A percentile compares a stretch with the other conserved stretches of the same genome.
Evolutionary conservation across 225 moss, liverwort and hornwort genomes (phyloP).

Genomic region (Asterella californica): DNA sequence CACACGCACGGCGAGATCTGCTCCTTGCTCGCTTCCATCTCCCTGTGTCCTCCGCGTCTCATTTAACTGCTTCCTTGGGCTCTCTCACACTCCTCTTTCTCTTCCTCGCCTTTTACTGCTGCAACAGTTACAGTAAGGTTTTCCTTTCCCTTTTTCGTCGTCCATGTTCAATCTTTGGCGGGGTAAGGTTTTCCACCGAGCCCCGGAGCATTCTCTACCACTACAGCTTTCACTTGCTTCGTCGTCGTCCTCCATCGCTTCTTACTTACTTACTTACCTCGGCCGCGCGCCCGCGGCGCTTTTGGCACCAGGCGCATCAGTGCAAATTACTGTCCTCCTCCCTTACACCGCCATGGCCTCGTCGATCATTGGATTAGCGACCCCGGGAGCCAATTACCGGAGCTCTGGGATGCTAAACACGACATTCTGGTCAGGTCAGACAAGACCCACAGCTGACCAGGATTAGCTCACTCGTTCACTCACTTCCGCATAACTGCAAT

Average conservation of each 20-base stretch:
- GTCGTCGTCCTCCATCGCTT: too few relatives aligned
- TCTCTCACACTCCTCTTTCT: too few relatives aligned
- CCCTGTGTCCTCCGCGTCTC: background rate
- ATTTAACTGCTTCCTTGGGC: too few relatives aligned
- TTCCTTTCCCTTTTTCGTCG: background rate
- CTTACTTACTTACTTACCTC: too few relatives aligned
- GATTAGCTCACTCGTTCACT: background rate
- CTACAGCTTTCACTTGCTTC: too few relatives aligned
- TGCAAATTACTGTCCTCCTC: too few relatives aligned
- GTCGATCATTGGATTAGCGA: background rate
- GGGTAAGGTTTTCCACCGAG: background rate
- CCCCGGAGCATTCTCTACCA: background rate
- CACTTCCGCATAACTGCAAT: background rate
- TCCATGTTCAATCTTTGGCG: background rate
- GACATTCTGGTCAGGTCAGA: background rate
- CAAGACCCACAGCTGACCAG: background rate
- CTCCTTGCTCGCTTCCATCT: background rate
- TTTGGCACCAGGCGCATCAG: too few relatives aligned
- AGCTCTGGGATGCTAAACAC: background rate
- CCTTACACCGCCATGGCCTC: too few relatives aligned
- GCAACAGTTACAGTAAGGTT: too few relatives aligned
- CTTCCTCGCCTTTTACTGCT: background rate
- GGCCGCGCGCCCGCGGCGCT: too few relatives aligned
- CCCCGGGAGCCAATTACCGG: background rate
- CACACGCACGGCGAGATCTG: too few relatives aligned